Evolutionary conservation across 140 eudicot genomes (phyloP).

Genomic region (Cichorium intybus): DNA sequence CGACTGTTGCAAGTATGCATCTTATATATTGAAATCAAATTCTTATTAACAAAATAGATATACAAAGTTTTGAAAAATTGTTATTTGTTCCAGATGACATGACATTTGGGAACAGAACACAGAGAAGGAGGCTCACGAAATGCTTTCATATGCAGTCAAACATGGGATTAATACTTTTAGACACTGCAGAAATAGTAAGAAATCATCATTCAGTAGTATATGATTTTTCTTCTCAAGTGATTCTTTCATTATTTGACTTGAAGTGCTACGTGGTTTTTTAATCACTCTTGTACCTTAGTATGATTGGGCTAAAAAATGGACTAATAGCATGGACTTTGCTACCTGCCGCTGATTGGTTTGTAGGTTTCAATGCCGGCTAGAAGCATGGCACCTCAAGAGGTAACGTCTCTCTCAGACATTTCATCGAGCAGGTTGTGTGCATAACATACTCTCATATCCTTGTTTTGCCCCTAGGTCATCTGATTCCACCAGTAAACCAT

Average conservation of each 20-base stretch:
- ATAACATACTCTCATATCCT: too few species aligned
- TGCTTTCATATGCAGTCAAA: constrained; percentile 71
- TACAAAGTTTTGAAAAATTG: constrained; percentile 13
- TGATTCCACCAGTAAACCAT: too few species aligned
- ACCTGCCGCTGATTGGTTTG: too few species aligned
- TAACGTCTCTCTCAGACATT: too few species aligned
- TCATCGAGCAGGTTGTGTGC: too few species aligned
- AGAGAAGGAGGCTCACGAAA: constrained; percentile 96
- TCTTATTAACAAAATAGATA: background rate
- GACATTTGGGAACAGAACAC: constrained; percentile 96
- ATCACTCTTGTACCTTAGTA: background rate
- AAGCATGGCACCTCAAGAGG: too few species aligned
- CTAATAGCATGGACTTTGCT: too few species aligned
- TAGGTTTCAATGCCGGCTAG: too few species aligned
- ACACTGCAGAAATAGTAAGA: constrained; percentile 85
- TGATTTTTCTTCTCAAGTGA: background rate
- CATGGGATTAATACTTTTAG: constrained; percentile 79
- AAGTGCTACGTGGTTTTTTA: background rate
- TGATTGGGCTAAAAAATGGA: too few species aligned
- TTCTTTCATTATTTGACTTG: background rate
- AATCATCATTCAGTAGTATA: background rate
- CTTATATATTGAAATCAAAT: background rate
- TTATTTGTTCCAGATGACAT: constrained; percentile 70
- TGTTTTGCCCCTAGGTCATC: too few species aligned
- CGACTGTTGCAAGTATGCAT: constrained; percentile 1